Conservation (phyloP, 2,329 filamentous ascomycete genomes). For the Clarireedia monteithiana region DNA sequence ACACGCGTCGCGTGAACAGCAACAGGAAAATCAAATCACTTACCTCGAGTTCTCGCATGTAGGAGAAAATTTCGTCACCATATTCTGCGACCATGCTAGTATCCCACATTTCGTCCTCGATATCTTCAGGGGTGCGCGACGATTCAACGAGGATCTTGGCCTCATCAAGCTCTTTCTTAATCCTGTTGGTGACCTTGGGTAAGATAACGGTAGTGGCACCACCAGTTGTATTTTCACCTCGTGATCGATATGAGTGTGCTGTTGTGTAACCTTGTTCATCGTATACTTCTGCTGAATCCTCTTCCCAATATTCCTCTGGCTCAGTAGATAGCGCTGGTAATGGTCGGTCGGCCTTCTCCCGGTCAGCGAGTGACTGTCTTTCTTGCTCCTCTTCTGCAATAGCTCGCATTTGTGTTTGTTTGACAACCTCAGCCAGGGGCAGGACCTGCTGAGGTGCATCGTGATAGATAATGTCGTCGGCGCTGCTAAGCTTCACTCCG, state of each 20-base stretch:
- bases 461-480: background rate
- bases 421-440: background rate
- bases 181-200: constrained; percentile 62
- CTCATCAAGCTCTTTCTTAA: constrained; percentile 63
- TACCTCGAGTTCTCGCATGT: constrained; percentile 87
- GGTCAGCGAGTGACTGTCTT: background rate
- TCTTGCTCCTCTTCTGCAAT: constrained; percentile 2
- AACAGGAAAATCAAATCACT: constrained; percentile 1
- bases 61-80: constrained; percentile 87
- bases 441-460: background rate
- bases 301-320: constrained; percentile 66
- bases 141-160: constrained; percentile 34
- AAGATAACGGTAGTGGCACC: constrained; percentile 58
- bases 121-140: constrained; percentile 54
- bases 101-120: constrained; percentile 86
- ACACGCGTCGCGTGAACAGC: background rate
- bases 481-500: background rate
- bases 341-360: constrained; percentile 8
- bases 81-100: constrained; percentile 98
- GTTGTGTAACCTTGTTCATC: constrained; percentile 66
- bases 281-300: constrained; percentile 60
- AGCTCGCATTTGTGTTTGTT: constrained; percentile 9
- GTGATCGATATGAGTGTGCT: constrained; percentile 69
- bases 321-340: constrained; percentile 34
- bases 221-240: constrained; percentile 64